These are phyloP conservation scores for Rubia occidens DNA, from an alignment of 305 asterid genomes.

Conservation along the genomic window DNA sequence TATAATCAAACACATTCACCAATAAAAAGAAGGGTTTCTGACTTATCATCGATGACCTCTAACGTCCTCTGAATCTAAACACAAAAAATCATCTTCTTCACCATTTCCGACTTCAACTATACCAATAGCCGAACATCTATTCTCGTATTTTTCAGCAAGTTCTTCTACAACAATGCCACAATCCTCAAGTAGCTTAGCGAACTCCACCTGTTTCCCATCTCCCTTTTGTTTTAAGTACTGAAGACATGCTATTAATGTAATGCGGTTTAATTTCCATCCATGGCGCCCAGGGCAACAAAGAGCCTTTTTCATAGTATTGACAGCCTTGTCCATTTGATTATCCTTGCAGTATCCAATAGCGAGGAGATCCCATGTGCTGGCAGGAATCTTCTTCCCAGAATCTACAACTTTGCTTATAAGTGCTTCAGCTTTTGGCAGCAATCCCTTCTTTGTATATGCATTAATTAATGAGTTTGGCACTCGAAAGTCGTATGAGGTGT, in stretches of 20 bases:
- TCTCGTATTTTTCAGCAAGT: not conserved
- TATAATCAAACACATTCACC: no score
- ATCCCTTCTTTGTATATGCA: slow-evolving; percentile 29
- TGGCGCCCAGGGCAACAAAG: slow-evolving; percentile 5
- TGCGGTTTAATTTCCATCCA: slow-evolving; percentile 21
- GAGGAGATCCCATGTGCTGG: slow-evolving; percentile 18
- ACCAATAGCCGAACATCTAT: not conserved
- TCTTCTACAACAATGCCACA: slow-evolving; percentile 12
- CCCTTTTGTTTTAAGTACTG: slow-evolving; percentile 33
- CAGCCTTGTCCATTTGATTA: slow-evolving; percentile 28
- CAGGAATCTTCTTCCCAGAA: slow-evolving; percentile 17
- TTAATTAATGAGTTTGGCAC: slow-evolving; percentile 22
- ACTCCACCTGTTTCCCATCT: slow-evolving; percentile 21
- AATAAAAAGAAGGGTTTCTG: no score
- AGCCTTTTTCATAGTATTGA: slow-evolving; percentile 25
- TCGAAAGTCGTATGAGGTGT: slow-evolving; percentile 16
- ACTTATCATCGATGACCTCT: not conserved
- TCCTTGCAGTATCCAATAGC: slow-evolving; percentile 21
- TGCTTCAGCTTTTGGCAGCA: slow-evolving; percentile 26
- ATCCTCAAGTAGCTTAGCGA: slow-evolving; percentile 27
- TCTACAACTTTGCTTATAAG: slow-evolving; percentile 20
- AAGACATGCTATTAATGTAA: slow-evolving; percentile 26
- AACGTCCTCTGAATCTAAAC: not conserved
- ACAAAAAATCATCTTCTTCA: not conserved
- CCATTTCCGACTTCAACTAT: not conserved